Evolutionary conservation across 192 early-diverging fungal genomes (phyloP).

Genomic region (Coemansia umbellata): DNA sequence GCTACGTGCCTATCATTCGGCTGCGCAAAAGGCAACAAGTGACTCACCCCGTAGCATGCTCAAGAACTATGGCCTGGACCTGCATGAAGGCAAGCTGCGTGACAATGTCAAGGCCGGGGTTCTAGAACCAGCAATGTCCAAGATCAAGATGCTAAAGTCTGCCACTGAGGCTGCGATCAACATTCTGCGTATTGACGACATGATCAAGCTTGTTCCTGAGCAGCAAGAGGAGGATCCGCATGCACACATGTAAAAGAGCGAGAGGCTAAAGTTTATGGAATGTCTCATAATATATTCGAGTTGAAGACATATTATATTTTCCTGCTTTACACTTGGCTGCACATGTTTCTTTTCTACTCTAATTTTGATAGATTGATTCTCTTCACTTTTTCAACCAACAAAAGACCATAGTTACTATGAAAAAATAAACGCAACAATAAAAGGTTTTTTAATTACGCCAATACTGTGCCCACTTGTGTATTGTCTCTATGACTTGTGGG

Average conservation of each 20-base stretch:
- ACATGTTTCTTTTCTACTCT: too few relatives aligned
- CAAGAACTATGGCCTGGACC: slow-evolving; percentile 89
- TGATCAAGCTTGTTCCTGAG: slow-evolving; percentile 67
- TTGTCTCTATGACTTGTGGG: slow-evolving; percentile 96
- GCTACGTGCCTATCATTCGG: slow-evolving; percentile 93
- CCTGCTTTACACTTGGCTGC: too few relatives aligned
- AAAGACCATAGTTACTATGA: too few relatives aligned
- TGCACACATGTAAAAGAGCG: slow-evolving; percentile 38
- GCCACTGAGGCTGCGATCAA: slow-evolving; percentile 99
- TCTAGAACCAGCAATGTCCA: slow-evolving; percentile 96
- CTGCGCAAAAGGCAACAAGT: slow-evolving; percentile 67
- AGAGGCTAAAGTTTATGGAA: not conserved
- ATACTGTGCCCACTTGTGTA: slow-evolving; percentile 95
- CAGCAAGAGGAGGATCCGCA: slow-evolving; percentile 51
- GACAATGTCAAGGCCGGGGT: slow-evolving; percentile 94
- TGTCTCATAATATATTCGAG: not conserved
- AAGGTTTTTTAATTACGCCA: slow-evolving; percentile 49
- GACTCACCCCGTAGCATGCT: slow-evolving; percentile 71
- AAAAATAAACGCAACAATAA: not conserved
- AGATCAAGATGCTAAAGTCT: slow-evolving; percentile 95
- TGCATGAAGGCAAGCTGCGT: slow-evolving; percentile 87
- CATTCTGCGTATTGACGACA: slow-evolving; percentile 93
- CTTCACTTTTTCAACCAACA: not conserved
- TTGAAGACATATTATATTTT: too few relatives aligned
- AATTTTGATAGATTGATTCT: too few relatives aligned